Evolutionary conservation across 257 asterid species (phyloP), one percentile per base, ranked within the genome.

Genomic region (Apocynum venetum): DNA sequence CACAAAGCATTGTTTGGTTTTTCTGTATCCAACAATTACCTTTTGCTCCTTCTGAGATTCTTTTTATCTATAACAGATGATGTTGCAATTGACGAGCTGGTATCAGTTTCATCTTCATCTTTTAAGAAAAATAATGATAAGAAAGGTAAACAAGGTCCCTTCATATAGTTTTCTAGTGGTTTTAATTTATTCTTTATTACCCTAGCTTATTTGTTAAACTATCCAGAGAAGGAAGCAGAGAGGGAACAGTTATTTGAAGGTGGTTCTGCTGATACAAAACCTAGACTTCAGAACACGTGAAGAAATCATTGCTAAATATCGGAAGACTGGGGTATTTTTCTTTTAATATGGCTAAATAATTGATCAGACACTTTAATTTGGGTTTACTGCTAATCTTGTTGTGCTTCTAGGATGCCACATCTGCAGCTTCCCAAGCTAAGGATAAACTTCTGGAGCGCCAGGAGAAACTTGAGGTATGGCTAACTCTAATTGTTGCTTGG

Each of bases 271-370:
- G 92, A 86, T 74, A 70, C 85, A 52, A 79, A 93, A 84, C 97
- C 99, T 76, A 91, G 74, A 78, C 71, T 36, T 46, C n/a, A 84
- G 98, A 80, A 93, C 97, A 8, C 90, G 88, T 60, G 98, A 93
- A 84, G 99, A 96, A 87, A 96, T 96, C 85, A 89, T 96, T 78
- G 97, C 98, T 35, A 93, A 96, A 86, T 96, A 96, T 82, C 84
- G 97, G 82, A 81, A 84, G 78, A 67, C 93, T 0, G 97, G 93
- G 90, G 98, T 96, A 86, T 81, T 44, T 52, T 63, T 84, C 65
- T 43, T 68, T 79, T 61, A 61, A 65, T 41, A 69, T 78, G 76
- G 55, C 80, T 80, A 71, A 55, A 70, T 65, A 46, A 57, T 72
- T 66, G 74, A 74, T 36, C 66, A 38, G n/a, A 73, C 47, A 60